Evolutionary conservation across 2,329 filamentous ascomycete species (phyloP).

Genomic region (Ilyonectria mors-panacis): DNA sequence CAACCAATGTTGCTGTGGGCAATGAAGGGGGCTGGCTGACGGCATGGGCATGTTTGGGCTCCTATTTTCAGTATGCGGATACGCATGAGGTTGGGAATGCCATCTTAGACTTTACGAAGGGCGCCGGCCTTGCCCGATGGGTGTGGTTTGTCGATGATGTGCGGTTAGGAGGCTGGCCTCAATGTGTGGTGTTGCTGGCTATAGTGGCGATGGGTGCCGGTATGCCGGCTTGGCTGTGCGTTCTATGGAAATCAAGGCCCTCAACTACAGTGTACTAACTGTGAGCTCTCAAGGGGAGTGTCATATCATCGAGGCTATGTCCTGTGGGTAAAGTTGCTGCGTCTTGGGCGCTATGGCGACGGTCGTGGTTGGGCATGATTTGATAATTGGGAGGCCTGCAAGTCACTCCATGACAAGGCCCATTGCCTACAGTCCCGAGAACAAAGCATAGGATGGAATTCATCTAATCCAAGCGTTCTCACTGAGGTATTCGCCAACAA

Average conservation of each 20-base stretch:
- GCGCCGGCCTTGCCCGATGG: background rate
- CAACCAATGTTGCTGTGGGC: too few relatives aligned
- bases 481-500: background rate
- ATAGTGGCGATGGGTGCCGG: background rate
- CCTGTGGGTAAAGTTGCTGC: background rate
- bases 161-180: background rate
- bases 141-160: background rate
- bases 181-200: background rate
- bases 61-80: background rate
- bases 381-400: constrained; percentile 1
- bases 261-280: background rate
- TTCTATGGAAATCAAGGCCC: background rate
- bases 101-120: background rate
- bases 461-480: background rate
- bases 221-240: background rate
- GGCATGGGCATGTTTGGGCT: background rate
- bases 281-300: background rate
- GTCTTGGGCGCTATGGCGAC: background rate
- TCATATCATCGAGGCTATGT: background rate
- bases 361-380: background rate
- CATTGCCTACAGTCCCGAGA: too few relatives aligned
- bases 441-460: background rate
- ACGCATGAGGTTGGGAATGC: background rate
- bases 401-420: background rate
- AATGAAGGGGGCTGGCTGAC: background rate